phyloP scores from a whole-genome alignment of 2,329 filamentous ascomycete genomes.

The Epicoccum sorghinum region DNA sequence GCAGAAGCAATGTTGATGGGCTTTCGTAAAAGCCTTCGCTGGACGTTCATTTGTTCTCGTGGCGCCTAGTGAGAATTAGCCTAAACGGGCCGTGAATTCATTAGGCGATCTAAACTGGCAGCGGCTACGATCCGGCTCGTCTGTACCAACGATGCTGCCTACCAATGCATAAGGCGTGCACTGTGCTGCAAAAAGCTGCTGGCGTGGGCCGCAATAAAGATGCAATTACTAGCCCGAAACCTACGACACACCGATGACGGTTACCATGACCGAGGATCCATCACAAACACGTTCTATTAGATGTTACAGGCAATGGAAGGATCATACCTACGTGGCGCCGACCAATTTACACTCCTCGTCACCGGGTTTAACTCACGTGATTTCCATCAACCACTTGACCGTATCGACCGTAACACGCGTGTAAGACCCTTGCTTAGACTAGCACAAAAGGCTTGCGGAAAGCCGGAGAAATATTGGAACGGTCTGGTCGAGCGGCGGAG shows the following conservation, averaged over 20 bases:
- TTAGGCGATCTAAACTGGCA: not conserved
- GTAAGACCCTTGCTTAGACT: no score
- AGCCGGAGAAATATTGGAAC: no score
- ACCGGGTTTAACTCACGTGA: no score
- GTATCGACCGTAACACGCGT: no score
- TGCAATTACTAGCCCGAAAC: not conserved
- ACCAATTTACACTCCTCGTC: no score
- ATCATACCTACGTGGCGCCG: no score
- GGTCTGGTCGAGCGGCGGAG: no score
- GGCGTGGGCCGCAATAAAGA: not conserved
- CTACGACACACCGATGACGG: not conserved
- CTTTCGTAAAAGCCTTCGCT: not conserved
- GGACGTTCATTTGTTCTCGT: not conserved
- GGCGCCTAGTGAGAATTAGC: not conserved
- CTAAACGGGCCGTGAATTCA: not conserved
- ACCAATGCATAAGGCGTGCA: not conserved
- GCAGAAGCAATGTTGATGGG: not conserved
- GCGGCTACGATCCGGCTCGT: not conserved
- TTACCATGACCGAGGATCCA: no score
- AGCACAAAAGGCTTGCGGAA: no score
- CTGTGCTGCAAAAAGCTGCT: not conserved
- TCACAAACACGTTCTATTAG: no score
- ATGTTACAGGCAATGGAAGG: no score
- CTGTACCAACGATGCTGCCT: not conserved
- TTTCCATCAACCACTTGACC: no score